phyloP scores from a whole-genome alignment of 768 basidiomycete genomes.

The Trametes sanguinea region DNA sequence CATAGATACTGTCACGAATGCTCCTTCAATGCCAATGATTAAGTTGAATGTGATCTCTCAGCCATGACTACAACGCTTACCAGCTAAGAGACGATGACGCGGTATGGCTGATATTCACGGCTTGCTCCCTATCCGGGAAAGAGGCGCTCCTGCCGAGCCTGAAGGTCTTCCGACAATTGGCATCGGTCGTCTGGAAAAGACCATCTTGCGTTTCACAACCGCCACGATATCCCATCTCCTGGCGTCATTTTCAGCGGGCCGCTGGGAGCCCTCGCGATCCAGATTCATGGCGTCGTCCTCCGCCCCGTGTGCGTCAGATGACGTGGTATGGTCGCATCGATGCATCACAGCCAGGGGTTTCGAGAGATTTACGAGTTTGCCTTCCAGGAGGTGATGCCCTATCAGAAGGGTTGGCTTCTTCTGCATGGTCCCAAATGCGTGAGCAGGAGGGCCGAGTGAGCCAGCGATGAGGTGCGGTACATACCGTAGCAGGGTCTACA shows the following conservation, averaged over 20 bases:
- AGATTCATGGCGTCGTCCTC: constrained; percentile 24
- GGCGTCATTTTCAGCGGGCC: constrained; percentile 23
- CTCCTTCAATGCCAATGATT: too few relatives aligned
- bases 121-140: constrained; percentile 11
- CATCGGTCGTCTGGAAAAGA: constrained; percentile 84
- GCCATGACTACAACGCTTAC: too few relatives aligned
- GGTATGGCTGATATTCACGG: background rate
- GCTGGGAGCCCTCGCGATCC: constrained; percentile 23
- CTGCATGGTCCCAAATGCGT: constrained; percentile 37
- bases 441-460: background rate
- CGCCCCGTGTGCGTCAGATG: background rate
- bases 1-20: too few relatives aligned
- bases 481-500: constrained; percentile 59
- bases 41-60: too few relatives aligned
- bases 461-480: constrained; percentile 26
- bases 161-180: constrained; percentile 45
- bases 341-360: constrained; percentile 83
- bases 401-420: constrained; percentile 78
- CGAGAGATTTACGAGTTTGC: constrained; percentile 70
- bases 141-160: background rate
- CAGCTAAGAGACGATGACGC: background rate
- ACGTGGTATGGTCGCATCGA: constrained; percentile 29
- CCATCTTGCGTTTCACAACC: constrained; percentile 77
- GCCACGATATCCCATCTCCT: constrained; percentile 63
- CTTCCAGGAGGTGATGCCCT: constrained; percentile 90